These are phyloP conservation scores for Parietaria judaica DNA, from an alignment of 306 rosid species.

Conservation along the genomic window DNA sequence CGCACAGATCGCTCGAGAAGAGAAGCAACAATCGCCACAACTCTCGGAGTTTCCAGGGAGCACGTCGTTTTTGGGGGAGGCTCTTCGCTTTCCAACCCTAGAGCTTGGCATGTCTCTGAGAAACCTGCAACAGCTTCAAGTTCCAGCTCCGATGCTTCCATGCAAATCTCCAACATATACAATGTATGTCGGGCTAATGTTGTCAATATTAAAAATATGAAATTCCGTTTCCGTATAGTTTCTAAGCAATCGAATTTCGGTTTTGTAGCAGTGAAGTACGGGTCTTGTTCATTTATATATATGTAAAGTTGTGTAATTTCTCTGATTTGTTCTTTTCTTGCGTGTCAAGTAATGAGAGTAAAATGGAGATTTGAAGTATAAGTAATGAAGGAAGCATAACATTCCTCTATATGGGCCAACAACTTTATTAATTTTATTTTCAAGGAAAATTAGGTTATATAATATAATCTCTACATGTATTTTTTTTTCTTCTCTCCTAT, in stretches of 20 bases:
- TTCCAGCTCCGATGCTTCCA: slow-evolving; percentile 20
- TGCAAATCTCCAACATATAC: slow-evolving; percentile 9
- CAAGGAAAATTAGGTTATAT: not conserved
- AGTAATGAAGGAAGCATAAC: not conserved
- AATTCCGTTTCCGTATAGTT: no score
- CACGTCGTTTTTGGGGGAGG: not conserved
- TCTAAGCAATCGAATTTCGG: no score
- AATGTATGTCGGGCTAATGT: not conserved
- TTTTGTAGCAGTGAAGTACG: not conserved
- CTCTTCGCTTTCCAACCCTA: slow-evolving; percentile 23
- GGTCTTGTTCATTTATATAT: not conserved
- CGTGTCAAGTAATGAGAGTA: slow-evolving; percentile 20
- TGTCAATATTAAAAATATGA: no score
- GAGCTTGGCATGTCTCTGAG: slow-evolving; percentile 19
- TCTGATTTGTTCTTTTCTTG: slow-evolving; percentile 43
- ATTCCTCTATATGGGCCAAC: slow-evolving; percentile 16
- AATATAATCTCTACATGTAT: not conserved
- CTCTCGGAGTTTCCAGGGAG: slow-evolving; percentile 21
- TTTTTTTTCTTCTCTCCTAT: not conserved
- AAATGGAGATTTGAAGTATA: slow-evolving; percentile 7
- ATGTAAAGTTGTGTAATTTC: not conserved
- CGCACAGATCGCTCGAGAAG: slow-evolving; percentile 34
- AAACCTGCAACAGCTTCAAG: slow-evolving; percentile 7
- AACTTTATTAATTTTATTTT: not conserved
- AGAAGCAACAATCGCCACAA: slow-evolving; percentile 24